A percentile compares a stretch with the other conserved stretches of the same genome.
Evolutionary conservation across 495 filamentous ascomycete species (phyloP).

Genomic region (Aspergillus cavernicola): DNA sequence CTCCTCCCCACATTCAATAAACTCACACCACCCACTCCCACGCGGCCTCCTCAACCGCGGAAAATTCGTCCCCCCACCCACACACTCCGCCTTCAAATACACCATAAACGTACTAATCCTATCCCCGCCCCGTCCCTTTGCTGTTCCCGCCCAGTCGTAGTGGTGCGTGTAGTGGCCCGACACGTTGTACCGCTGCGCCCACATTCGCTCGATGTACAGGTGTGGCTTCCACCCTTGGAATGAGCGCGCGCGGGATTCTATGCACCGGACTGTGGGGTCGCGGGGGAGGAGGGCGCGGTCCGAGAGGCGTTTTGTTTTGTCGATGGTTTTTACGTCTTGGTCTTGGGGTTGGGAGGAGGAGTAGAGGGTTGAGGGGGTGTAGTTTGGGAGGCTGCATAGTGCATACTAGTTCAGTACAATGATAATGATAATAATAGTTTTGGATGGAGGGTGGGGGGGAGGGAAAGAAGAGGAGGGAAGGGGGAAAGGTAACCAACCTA

Average conservation of each 20-base stretch:
- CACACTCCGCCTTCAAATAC: conserved; percentile 54
- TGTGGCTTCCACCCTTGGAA: conserved; percentile 66
- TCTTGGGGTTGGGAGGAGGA: conserved; percentile 7
- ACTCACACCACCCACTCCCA: conserved; percentile 52
- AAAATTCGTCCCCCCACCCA: conserved; percentile 62
- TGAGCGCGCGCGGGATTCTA: conserved; percentile 62
- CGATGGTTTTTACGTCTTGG: conserved; percentile 38
- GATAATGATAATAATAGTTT: no score
- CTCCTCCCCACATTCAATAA: conserved; percentile 54
- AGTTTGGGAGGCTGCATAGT: conserved; percentile 49
- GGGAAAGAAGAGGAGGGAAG: no score
- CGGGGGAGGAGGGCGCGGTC: conserved; percentile 56
- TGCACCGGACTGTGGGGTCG: conserved; percentile 60
- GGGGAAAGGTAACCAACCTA: no score
- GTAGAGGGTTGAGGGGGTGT: conserved; percentile 52
- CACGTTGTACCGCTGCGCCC: conserved; percentile 56
- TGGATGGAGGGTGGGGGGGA: no score
- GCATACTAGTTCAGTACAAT: no score
- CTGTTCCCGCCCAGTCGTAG: conserved; percentile 53
- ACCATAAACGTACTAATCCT: conserved; percentile 60
- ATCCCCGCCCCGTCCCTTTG: conserved; percentile 36
- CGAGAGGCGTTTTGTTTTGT: conserved; percentile 50
- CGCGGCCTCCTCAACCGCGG: conserved; percentile 43
- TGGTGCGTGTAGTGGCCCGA: conserved; percentile 58
- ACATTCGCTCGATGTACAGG: conserved; percentile 59